phyloP scores from a whole-genome alignment of 2,329 filamentous ascomycete genomes.

The Bipolaris sorokiniana region DNA sequence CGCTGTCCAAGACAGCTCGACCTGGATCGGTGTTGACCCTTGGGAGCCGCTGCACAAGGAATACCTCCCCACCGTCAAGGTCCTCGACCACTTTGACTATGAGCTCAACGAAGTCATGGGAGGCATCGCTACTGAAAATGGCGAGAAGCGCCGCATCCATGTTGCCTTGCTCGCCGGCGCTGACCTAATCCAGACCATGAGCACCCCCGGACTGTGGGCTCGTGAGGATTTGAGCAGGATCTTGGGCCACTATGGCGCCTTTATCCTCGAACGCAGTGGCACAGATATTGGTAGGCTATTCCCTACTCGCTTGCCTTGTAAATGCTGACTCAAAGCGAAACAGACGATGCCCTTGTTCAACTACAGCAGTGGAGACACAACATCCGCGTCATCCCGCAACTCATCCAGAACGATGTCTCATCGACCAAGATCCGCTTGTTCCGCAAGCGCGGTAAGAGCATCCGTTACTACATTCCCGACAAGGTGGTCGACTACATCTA shows the following conservation, averaged over 20 bases:
- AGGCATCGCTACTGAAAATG: slow-evolving; percentile 73
- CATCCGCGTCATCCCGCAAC: slow-evolving; percentile 84
- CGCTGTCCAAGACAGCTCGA: slow-evolving; percentile 71
- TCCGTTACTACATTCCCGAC: slow-evolving; percentile 51
- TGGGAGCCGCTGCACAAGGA: slow-evolving; percentile 81
- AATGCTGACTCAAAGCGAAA: slow-evolving; percentile 21
- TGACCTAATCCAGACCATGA: slow-evolving; percentile 60
- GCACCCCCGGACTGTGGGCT: slow-evolving; percentile 72
- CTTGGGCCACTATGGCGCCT: slow-evolving; percentile 79
- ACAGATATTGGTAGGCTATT: slow-evolving; percentile 70
- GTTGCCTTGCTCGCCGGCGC: slow-evolving; percentile 82
- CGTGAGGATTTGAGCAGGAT: slow-evolving; percentile 86
- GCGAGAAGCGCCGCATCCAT: slow-evolving; percentile 69
- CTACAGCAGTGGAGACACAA: slow-evolving; percentile 84
- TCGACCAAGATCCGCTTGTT: slow-evolving; percentile 84
- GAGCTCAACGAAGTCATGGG: slow-evolving; percentile 83
- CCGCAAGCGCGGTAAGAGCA: slow-evolving; percentile 51
- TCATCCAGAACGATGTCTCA: slow-evolving; percentile 85
- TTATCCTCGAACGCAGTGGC: slow-evolving; percentile 85
- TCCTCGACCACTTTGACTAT: slow-evolving; percentile 88
- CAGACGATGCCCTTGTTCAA: slow-evolving; percentile 80
- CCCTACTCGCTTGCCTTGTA: neutral
- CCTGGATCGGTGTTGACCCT: slow-evolving; percentile 48
- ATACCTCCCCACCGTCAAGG: slow-evolving; percentile 87
- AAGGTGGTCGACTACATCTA: slow-evolving; percentile 50